A percentile compares a stretch with the other conserved stretches of the same genome.
phyloP scores from a whole-genome alignment of 495 filamentous ascomycete genomes.

The Geoglossum glabrum region DNA sequence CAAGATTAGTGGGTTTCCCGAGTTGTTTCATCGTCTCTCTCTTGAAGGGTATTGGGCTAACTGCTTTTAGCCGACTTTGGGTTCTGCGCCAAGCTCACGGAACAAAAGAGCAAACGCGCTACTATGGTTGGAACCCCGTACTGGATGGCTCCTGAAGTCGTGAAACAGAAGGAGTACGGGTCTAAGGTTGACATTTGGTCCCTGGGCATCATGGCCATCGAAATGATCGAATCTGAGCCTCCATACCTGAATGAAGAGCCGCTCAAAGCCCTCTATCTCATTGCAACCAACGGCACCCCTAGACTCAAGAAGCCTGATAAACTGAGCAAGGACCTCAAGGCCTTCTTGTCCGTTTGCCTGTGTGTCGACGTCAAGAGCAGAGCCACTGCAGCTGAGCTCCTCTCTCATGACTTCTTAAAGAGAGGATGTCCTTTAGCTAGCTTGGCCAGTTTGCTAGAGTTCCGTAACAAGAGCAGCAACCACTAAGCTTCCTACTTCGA shows the following conservation, averaged over 20 bases:
- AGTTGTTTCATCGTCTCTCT: neutral
- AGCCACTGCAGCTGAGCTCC: constrained; percentile 71
- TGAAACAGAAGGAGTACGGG: constrained; percentile 97
- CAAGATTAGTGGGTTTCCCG: constrained; percentile 64
- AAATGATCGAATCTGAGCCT: constrained; percentile 98
- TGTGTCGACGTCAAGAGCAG: constrained; percentile 92
- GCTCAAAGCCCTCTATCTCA: constrained; percentile 87
- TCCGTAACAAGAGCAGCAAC: constrained; percentile 29
- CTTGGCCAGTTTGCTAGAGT: constrained; percentile 69
- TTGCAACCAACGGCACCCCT: constrained; percentile 93
- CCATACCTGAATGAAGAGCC: constrained; percentile 97
- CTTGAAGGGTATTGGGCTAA: constrained; percentile 11
- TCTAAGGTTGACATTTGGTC: constrained; percentile 99
- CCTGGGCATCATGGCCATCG: constrained; percentile 97
- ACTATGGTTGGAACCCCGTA: constrained; percentile 99
- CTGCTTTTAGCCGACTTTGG: constrained; percentile 72
- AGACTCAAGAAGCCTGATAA: constrained; percentile 94
- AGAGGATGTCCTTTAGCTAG: constrained; percentile 61
- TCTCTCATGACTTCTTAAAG: constrained; percentile 60
- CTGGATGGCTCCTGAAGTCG: constrained; percentile 99
- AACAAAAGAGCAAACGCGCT: constrained; percentile 87
- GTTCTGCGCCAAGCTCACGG: constrained; percentile 96
- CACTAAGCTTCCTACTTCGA: neutral
- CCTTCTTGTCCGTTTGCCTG: constrained; percentile 84
- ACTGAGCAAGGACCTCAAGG: constrained; percentile 87